phyloP scores from a whole-genome alignment of 306 rosid species.

The Notholithocarpus densiflorus region DNA sequence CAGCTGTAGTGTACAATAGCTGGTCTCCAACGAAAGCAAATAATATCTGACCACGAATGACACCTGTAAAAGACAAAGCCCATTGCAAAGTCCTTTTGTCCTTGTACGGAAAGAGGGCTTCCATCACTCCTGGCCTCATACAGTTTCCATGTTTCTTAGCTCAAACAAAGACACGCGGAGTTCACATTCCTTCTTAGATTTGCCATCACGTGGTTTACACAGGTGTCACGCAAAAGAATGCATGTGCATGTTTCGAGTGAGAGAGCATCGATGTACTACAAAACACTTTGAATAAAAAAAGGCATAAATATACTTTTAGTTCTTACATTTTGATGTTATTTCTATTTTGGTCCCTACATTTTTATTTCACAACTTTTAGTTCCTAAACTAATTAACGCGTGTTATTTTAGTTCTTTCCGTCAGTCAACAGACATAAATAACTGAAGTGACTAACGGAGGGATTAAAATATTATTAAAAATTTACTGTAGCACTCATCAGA shows the following conservation, averaged over 20 bases:
- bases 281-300: too few relatives aligned
- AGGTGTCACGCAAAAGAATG: not conserved
- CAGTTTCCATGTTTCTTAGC: not conserved
- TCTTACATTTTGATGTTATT: too few relatives aligned
- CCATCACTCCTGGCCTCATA: not conserved
- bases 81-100: not conserved
- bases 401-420: too few relatives aligned
- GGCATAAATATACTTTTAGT: too few relatives aligned
- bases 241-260: not conserved
- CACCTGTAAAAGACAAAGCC: conserved; percentile 1
- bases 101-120: not conserved
- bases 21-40: conserved; percentile 9
- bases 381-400: too few relatives aligned
- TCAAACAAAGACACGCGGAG: not conserved
- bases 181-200: not conserved
- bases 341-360: too few relatives aligned
- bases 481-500: too few relatives aligned
- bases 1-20: not conserved
- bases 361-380: too few relatives aligned
- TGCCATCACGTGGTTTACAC: not conserved
- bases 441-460: too few relatives aligned
- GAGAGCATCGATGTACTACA: too few relatives aligned
- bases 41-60: conserved; percentile 10
- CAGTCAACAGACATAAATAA: too few relatives aligned
- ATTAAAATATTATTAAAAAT: too few relatives aligned